Conservation (phyloP, 139 green algal species). For the Nannochloris sp. region DNA sequence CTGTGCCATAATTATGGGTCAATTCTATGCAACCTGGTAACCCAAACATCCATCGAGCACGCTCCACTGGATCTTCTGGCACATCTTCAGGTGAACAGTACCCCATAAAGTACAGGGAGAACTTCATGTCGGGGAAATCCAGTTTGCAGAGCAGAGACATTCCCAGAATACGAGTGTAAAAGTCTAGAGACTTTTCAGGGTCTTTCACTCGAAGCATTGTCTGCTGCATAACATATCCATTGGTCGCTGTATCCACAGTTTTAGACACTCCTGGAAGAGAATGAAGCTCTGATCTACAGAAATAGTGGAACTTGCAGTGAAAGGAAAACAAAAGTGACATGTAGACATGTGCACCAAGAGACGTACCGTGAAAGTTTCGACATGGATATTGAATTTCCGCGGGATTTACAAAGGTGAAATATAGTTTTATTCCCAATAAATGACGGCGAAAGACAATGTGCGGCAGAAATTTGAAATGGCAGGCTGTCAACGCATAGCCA, state of each 20-base stretch:
- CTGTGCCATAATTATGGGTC: slow-evolving; percentile 86
- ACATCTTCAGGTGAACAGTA: slow-evolving; percentile 34
- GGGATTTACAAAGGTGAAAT: too few relatives aligned
- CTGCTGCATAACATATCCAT: slow-evolving; percentile 69
- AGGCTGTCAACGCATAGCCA: background rate
- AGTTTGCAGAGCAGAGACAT: slow-evolving; percentile 58
- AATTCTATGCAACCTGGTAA: slow-evolving; percentile 54
- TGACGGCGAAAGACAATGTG: too few relatives aligned
- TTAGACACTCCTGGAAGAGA: slow-evolving; percentile 20
- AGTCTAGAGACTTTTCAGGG: slow-evolving; percentile 59
- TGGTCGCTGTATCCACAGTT: slow-evolving; percentile 35
- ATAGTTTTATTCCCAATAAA: too few relatives aligned
- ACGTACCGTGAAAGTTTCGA: slow-evolving; percentile 4
- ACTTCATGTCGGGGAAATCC: slow-evolving; percentile 70
- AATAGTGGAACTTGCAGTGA: background rate
- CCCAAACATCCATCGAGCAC: slow-evolving; percentile 23
- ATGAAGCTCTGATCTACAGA: slow-evolving; percentile 5
- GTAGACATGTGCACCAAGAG: too few relatives aligned
- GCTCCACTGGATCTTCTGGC: slow-evolving; percentile 46
- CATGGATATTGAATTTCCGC: background rate
- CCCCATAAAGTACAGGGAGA: slow-evolving; percentile 80
- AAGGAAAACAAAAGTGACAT: too few relatives aligned
- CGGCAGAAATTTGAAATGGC: too few relatives aligned
- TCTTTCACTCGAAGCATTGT: slow-evolving; percentile 83
- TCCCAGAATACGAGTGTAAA: slow-evolving; percentile 73